Percentiles rank a stretch among this genome's conserved stretches.
These are phyloP conservation scores for Senna tora DNA, from an alignment of 306 rosid species.

Conservation along the genomic window DNA sequence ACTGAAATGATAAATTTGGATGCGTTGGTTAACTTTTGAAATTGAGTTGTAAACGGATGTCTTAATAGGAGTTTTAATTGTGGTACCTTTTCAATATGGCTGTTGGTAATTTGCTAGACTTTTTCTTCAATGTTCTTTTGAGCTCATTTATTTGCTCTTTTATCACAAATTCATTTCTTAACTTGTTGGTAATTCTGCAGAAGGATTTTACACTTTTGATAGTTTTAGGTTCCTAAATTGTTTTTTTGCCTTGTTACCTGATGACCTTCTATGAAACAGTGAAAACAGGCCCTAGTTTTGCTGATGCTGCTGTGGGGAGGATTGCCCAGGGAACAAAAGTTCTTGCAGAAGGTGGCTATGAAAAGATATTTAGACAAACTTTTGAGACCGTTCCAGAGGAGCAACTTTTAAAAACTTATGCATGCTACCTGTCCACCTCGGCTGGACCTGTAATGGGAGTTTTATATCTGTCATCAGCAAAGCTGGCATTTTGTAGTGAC, in stretches of 20 bases:
- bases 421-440: constrained; percentile 72
- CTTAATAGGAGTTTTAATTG: not conserved
- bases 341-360: constrained; percentile 76
- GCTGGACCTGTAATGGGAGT: constrained; percentile 82
- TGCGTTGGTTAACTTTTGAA: not conserved
- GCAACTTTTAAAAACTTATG: constrained; percentile 66
- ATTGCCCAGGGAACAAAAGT: constrained; percentile 84
- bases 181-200: not conserved
- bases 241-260: not conserved
- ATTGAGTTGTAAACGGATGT: not conserved
- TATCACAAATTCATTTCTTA: not conserved
- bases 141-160: not conserved
- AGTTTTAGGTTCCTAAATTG: not conserved
- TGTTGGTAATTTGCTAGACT: not conserved
- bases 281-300: constrained; percentile 75
- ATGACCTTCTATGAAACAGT: constrained; percentile 39
- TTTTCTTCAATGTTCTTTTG: not conserved
- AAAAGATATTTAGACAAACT: constrained; percentile 61
- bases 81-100: not conserved
- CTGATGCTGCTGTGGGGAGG: constrained; percentile 82
- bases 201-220: not conserved
- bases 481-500: constrained; percentile 80
- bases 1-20: not conserved
- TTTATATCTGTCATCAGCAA: constrained; percentile 63
- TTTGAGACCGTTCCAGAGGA: constrained; percentile 71